phyloP scores from a whole-genome alignment of 176 grass and related monocot genomes.

The Rhipidocladum racemiflorum region DNA sequence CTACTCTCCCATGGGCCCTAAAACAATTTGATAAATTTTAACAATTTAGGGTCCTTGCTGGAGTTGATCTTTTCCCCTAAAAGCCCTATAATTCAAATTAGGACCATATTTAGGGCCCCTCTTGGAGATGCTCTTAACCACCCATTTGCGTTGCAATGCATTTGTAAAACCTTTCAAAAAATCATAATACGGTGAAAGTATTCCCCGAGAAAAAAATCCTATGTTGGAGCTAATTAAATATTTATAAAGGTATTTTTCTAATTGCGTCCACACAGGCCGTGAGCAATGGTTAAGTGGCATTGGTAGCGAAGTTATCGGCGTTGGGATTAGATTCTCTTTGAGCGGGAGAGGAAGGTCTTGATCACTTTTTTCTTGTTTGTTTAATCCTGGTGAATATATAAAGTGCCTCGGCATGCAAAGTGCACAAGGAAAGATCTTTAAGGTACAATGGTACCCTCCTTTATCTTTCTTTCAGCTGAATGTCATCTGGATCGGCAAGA shows the following conservation, averaged over 20 bases:
- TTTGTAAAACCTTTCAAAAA: not conserved
- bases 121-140: no score
- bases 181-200: no score
- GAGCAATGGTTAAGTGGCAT: not conserved
- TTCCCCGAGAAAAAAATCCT: not conserved
- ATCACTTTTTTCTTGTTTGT: slow-evolving; percentile 53
- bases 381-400: slow-evolving; percentile 61
- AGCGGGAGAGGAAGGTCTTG: slow-evolving; percentile 36
- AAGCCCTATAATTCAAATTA: no score
- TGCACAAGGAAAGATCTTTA: slow-evolving; percentile 53
- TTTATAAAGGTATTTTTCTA: not conserved
- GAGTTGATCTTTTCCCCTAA: no score
- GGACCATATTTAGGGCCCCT: no score
- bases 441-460: slow-evolving; percentile 45
- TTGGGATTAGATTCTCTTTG: slow-evolving; percentile 36
- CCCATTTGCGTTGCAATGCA: not conserved
- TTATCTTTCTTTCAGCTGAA: slow-evolving; percentile 51
- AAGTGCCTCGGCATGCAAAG: slow-evolving; percentile 54
- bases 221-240: not conserved
- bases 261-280: not conserved
- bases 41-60: no score
- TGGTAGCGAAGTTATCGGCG: not conserved
- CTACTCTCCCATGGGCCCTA: no score
- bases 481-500: slow-evolving; percentile 44
- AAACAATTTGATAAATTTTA: no score